Base-by-base conservation (phyloP, 2,329 filamentous ascomycete species). In the Aspergillus amoenus region DNA sequence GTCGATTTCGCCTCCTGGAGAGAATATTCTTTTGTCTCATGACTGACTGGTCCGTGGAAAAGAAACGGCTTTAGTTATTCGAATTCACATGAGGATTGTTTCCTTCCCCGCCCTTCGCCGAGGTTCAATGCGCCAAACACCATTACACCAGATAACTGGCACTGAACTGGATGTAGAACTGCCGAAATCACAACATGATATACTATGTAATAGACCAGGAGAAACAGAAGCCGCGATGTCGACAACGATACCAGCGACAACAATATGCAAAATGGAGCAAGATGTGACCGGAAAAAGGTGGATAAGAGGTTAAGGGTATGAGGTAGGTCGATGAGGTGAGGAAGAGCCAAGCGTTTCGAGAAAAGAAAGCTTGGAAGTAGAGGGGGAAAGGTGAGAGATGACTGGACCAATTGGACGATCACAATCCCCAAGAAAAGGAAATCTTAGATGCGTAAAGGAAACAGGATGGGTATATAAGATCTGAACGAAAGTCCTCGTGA, bases 401-500 rank as follows among this genome's bases (percentile, higher is more conserved):
- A 18, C 49, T 45, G 45, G 45, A 59, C 52, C 48, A 40, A 41
- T 18, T 30, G 48, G 45, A 44, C 58, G 54, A 44, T 55, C 56
- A 54, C 52, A 44, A 60, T 56, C 54, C 59, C 43, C 51, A 41
- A 39, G n/a, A 52, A 62, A 59, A 57, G 60, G 55, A 59, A 61
- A 47, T 59, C 60, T 65, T 63, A 61, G 62, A 64, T 52, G 58
- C 55, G 61, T 57, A 55, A 59, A 61, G 60, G 65, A 57, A 55
- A 61, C 61, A 55, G 46, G 40, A 49, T 49, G 62, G 62, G 64
- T 61, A 61, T 66, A 68, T 66, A 68, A 60, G 61, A 57, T 64
- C 63, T 62, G 61, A 69, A 65, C 62, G 61, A 67, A 64, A 64
- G 62, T 64, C 67, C 63, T 64, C 59, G 62, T 57, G 58, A 60